phyloP scores from a whole-genome alignment of 176 grass and related monocot species.

The Cymbopogon citratus region DNA sequence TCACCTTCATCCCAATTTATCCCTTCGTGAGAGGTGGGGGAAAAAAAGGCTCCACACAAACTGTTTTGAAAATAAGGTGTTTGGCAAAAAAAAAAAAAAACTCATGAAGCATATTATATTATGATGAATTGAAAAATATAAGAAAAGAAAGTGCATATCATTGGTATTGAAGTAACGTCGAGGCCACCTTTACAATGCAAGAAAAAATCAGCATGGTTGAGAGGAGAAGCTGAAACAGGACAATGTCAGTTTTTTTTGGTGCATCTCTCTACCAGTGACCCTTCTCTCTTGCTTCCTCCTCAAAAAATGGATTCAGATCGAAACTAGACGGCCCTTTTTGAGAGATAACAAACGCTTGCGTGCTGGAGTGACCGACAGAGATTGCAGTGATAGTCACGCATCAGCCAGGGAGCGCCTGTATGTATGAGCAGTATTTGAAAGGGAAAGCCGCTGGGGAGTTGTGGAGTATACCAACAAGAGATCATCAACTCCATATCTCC shows the following conservation, averaged over 20 bases:
- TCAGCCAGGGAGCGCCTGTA: slow-evolving; percentile 16
- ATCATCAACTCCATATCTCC: slow-evolving; percentile 14
- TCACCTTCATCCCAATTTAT: too few species aligned
- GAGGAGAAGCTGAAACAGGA: not conserved
- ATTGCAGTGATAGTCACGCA: slow-evolving; percentile 21
- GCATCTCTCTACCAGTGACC: slow-evolving; percentile 1
- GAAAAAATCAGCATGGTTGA: too few species aligned
- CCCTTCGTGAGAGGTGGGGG: too few species aligned
- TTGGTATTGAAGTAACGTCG: too few species aligned
- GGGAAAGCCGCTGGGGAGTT: not conserved
- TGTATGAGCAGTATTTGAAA: slow-evolving; percentile 4
- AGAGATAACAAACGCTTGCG: slow-evolving; percentile 42
- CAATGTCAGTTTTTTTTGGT: too few species aligned
- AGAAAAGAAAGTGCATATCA: too few species aligned
- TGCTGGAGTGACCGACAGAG: slow-evolving; percentile 36
- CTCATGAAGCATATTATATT: too few species aligned
- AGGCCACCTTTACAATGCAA: not conserved
- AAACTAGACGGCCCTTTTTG: not conserved
- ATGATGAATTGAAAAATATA: too few species aligned
- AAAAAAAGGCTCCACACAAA: too few species aligned
- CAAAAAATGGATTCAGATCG: not conserved
- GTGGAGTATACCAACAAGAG: not conserved
- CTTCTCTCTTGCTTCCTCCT: not conserved
- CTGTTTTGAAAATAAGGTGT: too few species aligned
- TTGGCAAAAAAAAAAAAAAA: too few species aligned